Evolutionary conservation across 163 green algal species (phyloP).

Genomic region (Scenedesmus sp.): DNA sequence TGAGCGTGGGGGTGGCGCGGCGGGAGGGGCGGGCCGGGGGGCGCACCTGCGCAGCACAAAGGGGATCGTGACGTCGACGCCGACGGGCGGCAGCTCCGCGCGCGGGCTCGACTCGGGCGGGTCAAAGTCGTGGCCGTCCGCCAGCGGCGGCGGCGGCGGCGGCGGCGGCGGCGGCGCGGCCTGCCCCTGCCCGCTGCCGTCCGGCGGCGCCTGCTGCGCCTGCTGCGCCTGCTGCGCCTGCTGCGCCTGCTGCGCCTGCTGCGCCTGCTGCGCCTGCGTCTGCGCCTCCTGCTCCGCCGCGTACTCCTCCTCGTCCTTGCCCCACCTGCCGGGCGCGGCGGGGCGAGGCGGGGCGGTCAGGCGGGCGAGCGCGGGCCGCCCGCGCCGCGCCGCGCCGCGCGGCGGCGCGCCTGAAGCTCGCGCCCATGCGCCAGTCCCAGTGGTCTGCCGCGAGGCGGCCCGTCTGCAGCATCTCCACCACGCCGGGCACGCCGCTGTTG

Average conservation of each 20-base stretch:
- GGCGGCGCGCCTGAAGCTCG: conserved; percentile 64
- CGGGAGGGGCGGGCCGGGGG: too few species aligned
- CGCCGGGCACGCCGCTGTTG: conserved; percentile 86
- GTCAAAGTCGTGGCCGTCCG: conserved; percentile 50
- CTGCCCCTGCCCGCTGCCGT: too few species aligned
- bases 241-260: background rate
- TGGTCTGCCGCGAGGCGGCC: conserved; percentile 72
- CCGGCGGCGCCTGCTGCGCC: conserved; percentile 30
- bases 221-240: conserved; percentile 20
- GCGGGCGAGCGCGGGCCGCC: background rate
- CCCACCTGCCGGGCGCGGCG: conserved; percentile 25
- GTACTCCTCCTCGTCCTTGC: conserved; percentile 43
- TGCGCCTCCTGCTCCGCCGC: conserved; percentile 32
- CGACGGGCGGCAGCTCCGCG: conserved; percentile 39
- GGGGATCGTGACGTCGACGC: conserved; percentile 62
- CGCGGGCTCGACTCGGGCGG: background rate
- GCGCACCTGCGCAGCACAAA: conserved; percentile 60
- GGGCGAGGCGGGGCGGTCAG: background rate
- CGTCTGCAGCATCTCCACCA: conserved; percentile 80
- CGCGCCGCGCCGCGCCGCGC: background rate
- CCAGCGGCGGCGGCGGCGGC: background rate
- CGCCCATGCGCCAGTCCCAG: conserved; percentile 86
- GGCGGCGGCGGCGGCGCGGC: too few species aligned
- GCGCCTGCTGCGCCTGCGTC: conserved; percentile 10
- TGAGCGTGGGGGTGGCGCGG: too few species aligned